These are phyloP conservation scores for Paramecium sonneborni DNA, from an alignment of 73 alveolate genomes.

Conservation along the genomic window DNA sequence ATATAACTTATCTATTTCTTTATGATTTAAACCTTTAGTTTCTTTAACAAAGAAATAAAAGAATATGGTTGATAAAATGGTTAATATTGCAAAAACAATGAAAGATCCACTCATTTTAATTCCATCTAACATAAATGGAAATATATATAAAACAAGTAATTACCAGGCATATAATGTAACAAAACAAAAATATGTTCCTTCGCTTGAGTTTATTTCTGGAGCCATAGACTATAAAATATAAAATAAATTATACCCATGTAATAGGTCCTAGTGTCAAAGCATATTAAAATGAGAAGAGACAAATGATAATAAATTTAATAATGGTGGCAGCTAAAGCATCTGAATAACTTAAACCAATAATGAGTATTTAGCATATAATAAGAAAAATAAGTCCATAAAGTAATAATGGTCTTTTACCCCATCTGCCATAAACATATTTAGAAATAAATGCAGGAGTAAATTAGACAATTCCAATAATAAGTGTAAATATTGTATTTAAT, in stretches of 20 bases:
- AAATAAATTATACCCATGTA: neutral
- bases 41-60: neutral
- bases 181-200: neutral
- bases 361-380: neutral
- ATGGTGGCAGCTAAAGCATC: neutral
- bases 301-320: neutral
- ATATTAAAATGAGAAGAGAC: neutral
- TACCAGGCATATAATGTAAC: neutral
- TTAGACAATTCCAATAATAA: neutral
- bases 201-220: neutral
- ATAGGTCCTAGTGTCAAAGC: neutral
- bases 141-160: neutral
- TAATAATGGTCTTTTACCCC: neutral
- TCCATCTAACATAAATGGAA: neutral
- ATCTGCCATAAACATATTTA: neutral
- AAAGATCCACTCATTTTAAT: neutral
- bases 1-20: neutral
- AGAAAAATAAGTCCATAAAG: neutral
- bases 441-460: neutral
- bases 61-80: neutral
- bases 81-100: neutral
- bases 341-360: neutral
- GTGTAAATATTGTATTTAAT: neutral
- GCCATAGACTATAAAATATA: neutral
- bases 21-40: conserved; percentile 3